Evolutionary conservation across 2,329 filamentous ascomycete species (phyloP).

Genomic region (Fusarium penzigii): DNA sequence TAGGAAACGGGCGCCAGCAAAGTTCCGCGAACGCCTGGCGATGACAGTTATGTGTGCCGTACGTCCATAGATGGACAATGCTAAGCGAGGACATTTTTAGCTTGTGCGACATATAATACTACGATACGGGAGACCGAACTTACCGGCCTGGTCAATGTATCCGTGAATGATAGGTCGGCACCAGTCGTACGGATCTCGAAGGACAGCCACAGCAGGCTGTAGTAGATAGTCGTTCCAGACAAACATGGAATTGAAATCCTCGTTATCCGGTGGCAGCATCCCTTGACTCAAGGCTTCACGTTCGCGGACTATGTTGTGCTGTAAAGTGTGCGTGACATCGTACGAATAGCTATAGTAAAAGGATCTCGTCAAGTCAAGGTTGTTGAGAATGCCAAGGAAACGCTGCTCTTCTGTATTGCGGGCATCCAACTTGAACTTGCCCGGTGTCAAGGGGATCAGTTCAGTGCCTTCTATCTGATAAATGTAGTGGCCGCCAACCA

Average conservation of each 20-base stretch:
- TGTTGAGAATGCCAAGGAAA: slow-evolving; percentile 85
- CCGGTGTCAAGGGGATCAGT: slow-evolving; percentile 80
- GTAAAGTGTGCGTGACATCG: slow-evolving; percentile 87
- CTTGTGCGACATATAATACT: not conserved
- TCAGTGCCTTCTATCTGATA: slow-evolving; percentile 96
- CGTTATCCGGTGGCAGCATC: slow-evolving; percentile 55
- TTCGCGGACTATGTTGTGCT: slow-evolving; percentile 87
- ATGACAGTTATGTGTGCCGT: slow-evolving; percentile 92
- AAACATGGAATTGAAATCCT: slow-evolving; percentile 90
- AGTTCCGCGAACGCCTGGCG: slow-evolving; percentile 86
- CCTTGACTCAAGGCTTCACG: slow-evolving; percentile 70
- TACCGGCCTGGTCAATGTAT: slow-evolving; percentile 84
- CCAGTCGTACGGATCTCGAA: slow-evolving; percentile 91
- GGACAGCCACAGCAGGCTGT: slow-evolving; percentile 65
- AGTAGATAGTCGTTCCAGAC: slow-evolving; percentile 95
- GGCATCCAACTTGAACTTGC: slow-evolving; percentile 74
- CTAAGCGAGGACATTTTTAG: slow-evolving; percentile 32
- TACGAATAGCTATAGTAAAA: slow-evolving; percentile 99
- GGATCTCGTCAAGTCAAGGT: slow-evolving; percentile 83
- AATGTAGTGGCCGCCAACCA: slow-evolving; percentile 93
- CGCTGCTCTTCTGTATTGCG: slow-evolving; percentile 84
- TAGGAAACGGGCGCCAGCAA: slow-evolving; percentile 90
- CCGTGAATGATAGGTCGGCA: slow-evolving; percentile 94
- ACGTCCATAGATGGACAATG: slow-evolving; percentile 82
- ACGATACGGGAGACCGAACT: slow-evolving; percentile 6